Base-by-base conservation (phyloP, 2,329 filamentous ascomycete species). In the Microdochium bolleyi region DNA sequence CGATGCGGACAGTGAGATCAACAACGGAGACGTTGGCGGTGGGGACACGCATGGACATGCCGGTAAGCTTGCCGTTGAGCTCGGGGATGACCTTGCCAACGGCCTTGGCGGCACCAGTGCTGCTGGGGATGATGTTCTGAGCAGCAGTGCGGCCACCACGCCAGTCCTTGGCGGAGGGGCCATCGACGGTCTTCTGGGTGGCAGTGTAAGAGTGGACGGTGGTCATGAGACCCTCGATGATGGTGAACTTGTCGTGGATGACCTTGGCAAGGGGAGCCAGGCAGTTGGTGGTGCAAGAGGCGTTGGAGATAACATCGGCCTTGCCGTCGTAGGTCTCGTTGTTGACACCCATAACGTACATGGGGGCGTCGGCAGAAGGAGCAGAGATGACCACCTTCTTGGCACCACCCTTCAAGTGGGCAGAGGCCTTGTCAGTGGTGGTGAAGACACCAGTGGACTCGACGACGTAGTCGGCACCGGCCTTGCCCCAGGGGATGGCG, bases 321-420 rank as follows among this genome's bases (percentile, higher is more conserved):
- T 88, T 88, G 72, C 87, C 85, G 75, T 89, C 92, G 87, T 97
- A 97, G 67, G 76, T 82, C 74, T 92, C 83, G 78, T 97, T 82
- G 84, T 97, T 99, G 80, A 99, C 94, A 73, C 94, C 94, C 86
- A 96, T 95, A 72, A 99, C 94, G 85, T 95, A 99, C 94, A 99
- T 99, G 73, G 92, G 92, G 70, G 94, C 94, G 80, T 99, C 94
- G 63, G 88, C 87, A 58, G 89, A 95, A 67, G 89, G 89, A 69
- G 89, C 89, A 64, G 89, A 94, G 83, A 92, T 92, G 81, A 92
- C 78, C 74, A 92, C 92, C 86, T 95, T 95, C 89, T 96, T 96
- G 74, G 92, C 92, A 74, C 92, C 92, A 72, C 92, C 92, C 78
- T 88, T 87, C 80, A 97, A 85, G 79, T 97, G 92, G 66, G 88